These are phyloP conservation scores for Phyllosticta ampelicida DNA, from an alignment of 2,329 filamentous ascomycete genomes.

Conservation along the genomic window DNA sequence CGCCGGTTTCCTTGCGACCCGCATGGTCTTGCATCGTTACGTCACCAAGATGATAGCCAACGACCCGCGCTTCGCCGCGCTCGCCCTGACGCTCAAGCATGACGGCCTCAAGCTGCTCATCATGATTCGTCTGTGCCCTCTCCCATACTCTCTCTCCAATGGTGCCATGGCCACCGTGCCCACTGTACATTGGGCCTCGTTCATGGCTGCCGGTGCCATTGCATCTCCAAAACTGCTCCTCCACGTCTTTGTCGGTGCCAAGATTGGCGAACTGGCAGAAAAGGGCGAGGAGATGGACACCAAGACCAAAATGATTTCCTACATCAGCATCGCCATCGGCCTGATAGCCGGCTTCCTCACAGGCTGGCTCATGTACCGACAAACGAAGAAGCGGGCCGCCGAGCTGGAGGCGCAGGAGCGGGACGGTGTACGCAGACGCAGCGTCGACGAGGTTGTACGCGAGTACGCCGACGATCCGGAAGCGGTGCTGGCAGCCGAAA, in stretches of 20 bases:
- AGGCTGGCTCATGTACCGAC: conserved; percentile 74
- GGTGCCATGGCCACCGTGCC: conserved; percentile 91
- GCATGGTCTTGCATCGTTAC: conserved; percentile 66
- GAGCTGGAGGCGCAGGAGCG: conserved; percentile 38
- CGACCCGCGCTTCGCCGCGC: conserved; percentile 79
- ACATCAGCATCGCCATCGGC: conserved; percentile 66
- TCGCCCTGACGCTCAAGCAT: conserved; percentile 76
- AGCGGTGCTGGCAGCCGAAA: conserved; percentile 28
- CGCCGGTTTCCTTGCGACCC: conserved; percentile 66
- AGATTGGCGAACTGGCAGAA: conserved; percentile 74
- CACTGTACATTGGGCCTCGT: conserved; percentile 65
- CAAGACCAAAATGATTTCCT: conserved; percentile 71
- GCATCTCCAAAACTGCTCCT: conserved; percentile 81
- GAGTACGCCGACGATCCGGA: conserved; percentile 37
- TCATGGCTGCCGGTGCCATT: conserved; percentile 71
- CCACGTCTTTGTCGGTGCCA: conserved; percentile 82
- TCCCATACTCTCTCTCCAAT: conserved; percentile 89
- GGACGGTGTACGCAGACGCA: conserved; percentile 22
- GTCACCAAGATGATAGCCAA: conserved; percentile 70
- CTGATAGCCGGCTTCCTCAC: conserved; percentile 61
- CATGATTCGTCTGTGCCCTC: conserved; percentile 83
- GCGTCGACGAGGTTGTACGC: conserved; percentile 25
- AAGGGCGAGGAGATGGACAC: conserved; percentile 71
- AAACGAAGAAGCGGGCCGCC: conserved; percentile 39
- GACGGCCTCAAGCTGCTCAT: conserved; percentile 82